phyloP scores from a whole-genome alignment of 805 yeast genomes.

The Pichia ethanolica region DNA sequence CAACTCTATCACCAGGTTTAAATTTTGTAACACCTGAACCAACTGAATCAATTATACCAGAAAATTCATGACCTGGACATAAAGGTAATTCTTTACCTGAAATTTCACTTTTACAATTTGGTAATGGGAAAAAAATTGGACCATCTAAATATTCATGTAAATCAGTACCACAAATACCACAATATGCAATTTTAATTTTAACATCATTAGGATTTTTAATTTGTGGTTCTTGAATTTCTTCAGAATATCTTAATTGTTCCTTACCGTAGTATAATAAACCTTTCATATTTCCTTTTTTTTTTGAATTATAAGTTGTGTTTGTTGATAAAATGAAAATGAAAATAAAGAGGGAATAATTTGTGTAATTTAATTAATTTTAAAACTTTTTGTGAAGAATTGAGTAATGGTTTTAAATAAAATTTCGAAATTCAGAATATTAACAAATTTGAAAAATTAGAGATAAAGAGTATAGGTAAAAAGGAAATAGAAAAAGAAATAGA shows the following conservation, averaged over 20 bases:
- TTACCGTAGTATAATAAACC: slow-evolving; percentile 43
- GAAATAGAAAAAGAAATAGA: too few relatives aligned
- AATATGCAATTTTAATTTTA: slow-evolving; percentile 31
- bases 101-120: slow-evolving; percentile 21
- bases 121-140: slow-evolving; percentile 46
- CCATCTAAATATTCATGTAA: slow-evolving; percentile 51
- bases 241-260: slow-evolving; percentile 36
- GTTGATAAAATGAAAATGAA: too few relatives aligned
- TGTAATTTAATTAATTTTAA: too few relatives aligned
- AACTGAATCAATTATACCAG: slow-evolving; percentile 28
- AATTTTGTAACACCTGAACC: slow-evolving; percentile 40
- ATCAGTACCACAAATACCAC: slow-evolving; percentile 63
- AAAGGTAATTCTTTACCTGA: slow-evolving; percentile 31
- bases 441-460: too few relatives aligned
- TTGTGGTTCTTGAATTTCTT: slow-evolving; percentile 21
- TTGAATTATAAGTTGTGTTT: background rate
- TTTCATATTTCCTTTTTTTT: slow-evolving; percentile 28
- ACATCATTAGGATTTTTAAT: slow-evolving; percentile 24
- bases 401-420: too few relatives aligned
- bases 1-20: slow-evolving; percentile 51
- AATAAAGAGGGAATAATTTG: too few relatives aligned
- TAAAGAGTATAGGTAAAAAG: too few relatives aligned
- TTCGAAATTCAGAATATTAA: too few relatives aligned
- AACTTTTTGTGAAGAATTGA: too few relatives aligned
- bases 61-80: slow-evolving; percentile 32